phyloP scores from a whole-genome alignment of 257 asterid species.

The Solanum dulcamara region DNA sequence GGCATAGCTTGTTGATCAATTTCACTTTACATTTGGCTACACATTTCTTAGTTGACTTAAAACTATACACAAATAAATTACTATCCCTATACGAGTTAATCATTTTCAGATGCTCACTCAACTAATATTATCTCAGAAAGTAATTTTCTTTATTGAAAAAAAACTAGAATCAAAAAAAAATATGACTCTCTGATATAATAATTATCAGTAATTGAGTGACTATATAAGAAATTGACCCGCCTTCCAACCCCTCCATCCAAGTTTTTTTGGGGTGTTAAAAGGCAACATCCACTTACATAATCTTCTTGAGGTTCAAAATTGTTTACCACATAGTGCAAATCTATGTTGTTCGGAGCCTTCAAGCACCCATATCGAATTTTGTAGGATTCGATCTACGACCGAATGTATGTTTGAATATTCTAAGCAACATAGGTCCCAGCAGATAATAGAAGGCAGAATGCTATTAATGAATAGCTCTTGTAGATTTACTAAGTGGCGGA shows the following conservation, averaged over 20 bases:
- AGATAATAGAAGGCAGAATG: not conserved
- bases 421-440: not conserved
- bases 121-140: too few species aligned
- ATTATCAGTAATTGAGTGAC: not conserved
- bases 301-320: not conserved
- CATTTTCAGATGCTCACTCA: too few species aligned
- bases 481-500: too few species aligned
- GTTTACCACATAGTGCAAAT: not conserved
- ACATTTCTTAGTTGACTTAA: not conserved
- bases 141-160: too few species aligned
- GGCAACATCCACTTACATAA: not conserved
- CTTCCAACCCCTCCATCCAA: not conserved
- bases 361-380: accelerated
- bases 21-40: not conserved
- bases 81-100: too few species aligned
- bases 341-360: not conserved
- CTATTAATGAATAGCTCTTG: not conserved
- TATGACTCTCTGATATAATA: too few species aligned
- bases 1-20: not conserved
- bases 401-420: not conserved
- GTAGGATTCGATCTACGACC: accelerated
- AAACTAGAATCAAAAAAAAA: too few species aligned
- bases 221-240: not conserved
- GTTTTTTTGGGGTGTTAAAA: not conserved
- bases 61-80: too few species aligned